phyloP scores from a whole-genome alignment of 345 rosid genomes.

The Alliaria petiolata region DNA sequence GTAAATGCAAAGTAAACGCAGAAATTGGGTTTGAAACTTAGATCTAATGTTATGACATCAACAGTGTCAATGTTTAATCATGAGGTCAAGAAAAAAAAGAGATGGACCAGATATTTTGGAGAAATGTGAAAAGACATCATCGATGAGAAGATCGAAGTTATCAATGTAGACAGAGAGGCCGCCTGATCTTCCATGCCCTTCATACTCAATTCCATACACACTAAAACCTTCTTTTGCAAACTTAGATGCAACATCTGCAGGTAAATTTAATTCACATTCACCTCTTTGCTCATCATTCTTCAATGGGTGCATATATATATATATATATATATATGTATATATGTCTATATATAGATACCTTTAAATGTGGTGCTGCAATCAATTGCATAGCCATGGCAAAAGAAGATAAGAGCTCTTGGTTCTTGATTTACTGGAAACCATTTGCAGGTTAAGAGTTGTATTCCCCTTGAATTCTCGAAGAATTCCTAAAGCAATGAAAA shows the following conservation, averaged over 20 bases:
- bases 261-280: background rate
- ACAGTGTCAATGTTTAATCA: background rate
- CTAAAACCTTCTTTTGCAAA: slow-evolving; percentile 68
- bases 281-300: background rate
- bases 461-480: slow-evolving; percentile 52
- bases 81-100: background rate
- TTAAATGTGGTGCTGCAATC: slow-evolving; percentile 89
- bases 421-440: slow-evolving; percentile 65
- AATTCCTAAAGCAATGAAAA: slow-evolving; percentile 38
- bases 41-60: background rate
- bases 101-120: slow-evolving; percentile 48
- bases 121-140: slow-evolving; percentile 59
- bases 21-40: background rate
- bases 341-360: slow-evolving; percentile 39
- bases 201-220: slow-evolving; percentile 81
- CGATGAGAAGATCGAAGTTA: slow-evolving; percentile 48
- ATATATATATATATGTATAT: too few species aligned
- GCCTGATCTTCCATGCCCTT: slow-evolving; percentile 88
- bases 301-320: background rate
- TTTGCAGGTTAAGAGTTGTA: slow-evolving; percentile 72
- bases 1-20: background rate
- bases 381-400: slow-evolving; percentile 94
- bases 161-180: slow-evolving; percentile 54
- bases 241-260: slow-evolving; percentile 56
- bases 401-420: slow-evolving; percentile 69